Evolutionary conservation across 2,329 filamentous ascomycete genomes (phyloP).

Genomic region (Meredithiella fracta): DNA sequence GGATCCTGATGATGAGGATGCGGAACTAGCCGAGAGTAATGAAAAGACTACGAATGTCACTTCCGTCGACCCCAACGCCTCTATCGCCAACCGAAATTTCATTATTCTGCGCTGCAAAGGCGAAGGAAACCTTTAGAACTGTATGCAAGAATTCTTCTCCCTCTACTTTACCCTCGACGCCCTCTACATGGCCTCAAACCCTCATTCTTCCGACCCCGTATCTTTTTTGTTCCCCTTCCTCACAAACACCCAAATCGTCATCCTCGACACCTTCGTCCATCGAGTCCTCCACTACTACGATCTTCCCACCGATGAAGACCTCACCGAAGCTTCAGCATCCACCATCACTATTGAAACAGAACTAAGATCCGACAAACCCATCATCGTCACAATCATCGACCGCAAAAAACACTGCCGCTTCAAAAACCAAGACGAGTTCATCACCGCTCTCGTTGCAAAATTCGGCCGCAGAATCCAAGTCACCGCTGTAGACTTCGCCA

Average conservation of each 20-base stretch:
- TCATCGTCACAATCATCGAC: constrained; percentile 23
- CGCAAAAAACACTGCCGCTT: constrained; percentile 22
- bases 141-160: constrained; percentile 22
- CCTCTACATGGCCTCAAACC: constrained; percentile 18
- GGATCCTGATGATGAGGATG: no score
- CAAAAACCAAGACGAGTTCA: constrained; percentile 18
- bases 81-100: constrained; percentile 1
- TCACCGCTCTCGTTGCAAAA: constrained; percentile 17
- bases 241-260: constrained; percentile 21
- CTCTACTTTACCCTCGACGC: constrained; percentile 22
- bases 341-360: neutral
- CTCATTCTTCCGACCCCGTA: neutral
- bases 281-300: constrained; percentile 21
- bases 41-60: neutral
- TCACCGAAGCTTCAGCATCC: neutral
- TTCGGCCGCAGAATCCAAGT: constrained; percentile 17
- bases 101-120: constrained; percentile 21
- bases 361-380: constrained; percentile 15
- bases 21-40: neutral
- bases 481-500: constrained; percentile 23
- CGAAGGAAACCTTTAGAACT: constrained; percentile 21
- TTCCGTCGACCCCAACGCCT: no score
- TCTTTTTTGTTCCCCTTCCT: constrained; percentile 2
- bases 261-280: constrained; percentile 23
- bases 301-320: constrained; percentile 1